phyloP scores from a whole-genome alignment of 2,329 filamentous ascomycete species.

The Paracorniculantispora psalliotae region DNA sequence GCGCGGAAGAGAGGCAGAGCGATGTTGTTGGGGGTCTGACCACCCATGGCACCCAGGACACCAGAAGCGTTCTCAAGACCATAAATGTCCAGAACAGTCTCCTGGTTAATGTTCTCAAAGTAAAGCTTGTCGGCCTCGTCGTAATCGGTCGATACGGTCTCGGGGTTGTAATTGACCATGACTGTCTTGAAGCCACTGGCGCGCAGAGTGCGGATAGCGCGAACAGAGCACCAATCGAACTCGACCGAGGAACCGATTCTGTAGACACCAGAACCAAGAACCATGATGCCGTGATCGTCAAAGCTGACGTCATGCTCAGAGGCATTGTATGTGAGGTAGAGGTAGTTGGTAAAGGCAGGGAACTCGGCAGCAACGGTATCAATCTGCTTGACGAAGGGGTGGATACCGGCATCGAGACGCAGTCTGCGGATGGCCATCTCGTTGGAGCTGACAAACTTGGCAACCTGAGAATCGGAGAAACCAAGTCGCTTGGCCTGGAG shows the following conservation, averaged over 20 bases:
- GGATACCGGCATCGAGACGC: slow-evolving; percentile 79
- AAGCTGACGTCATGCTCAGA: slow-evolving; percentile 79
- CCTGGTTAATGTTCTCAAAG: slow-evolving; percentile 91
- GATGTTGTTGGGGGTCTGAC: slow-evolving; percentile 97
- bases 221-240: slow-evolving; percentile 98
- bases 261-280: slow-evolving; percentile 92
- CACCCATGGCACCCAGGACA: slow-evolving; percentile 92
- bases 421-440: slow-evolving; percentile 82
- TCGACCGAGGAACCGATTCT: slow-evolving; percentile 96
- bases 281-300: slow-evolving; percentile 90
- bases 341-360: slow-evolving; percentile 89
- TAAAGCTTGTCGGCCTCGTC: slow-evolving; percentile 93
- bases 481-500: slow-evolving; percentile 87
- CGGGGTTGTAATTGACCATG: slow-evolving; percentile 93
- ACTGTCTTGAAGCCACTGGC: slow-evolving; percentile 85
- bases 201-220: slow-evolving; percentile 85
- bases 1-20: slow-evolving; percentile 81
- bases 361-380: slow-evolving; percentile 98
- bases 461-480: slow-evolving; percentile 89
- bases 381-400: slow-evolving; percentile 93
- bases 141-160: slow-evolving; percentile 86
- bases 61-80: slow-evolving; percentile 77
- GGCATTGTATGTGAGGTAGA: slow-evolving; percentile 94
- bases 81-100: slow-evolving; percentile 91
- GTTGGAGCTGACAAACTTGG: slow-evolving; percentile 91